phyloP scores from a whole-genome alignment of 208 protist species.

The Trypanosoma melophagium region DNA sequence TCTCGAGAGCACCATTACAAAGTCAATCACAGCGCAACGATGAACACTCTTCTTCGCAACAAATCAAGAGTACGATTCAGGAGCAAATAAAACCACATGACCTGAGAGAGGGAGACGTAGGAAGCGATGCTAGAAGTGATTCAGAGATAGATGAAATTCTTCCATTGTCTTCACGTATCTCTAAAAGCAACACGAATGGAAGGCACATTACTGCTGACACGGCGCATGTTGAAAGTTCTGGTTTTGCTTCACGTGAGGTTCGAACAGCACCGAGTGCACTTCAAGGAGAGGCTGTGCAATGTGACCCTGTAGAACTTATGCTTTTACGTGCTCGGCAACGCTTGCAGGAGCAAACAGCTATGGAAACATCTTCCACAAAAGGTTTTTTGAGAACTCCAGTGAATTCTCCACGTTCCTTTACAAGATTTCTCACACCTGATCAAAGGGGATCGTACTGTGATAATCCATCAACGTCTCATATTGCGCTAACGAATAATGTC shows the following conservation, averaged over 20 bases:
- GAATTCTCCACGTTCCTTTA: background rate
- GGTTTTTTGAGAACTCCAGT: background rate
- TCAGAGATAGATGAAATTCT: background rate
- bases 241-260: background rate
- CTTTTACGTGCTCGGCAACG: constrained; percentile 50
- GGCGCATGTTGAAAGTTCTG: background rate
- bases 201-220: background rate
- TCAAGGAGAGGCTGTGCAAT: background rate
- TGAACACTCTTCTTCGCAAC: no score
- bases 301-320: constrained; percentile 32
- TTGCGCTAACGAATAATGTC: constrained; percentile 9
- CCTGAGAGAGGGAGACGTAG: background rate
- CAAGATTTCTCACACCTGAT: background rate
- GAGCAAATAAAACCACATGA: no score
- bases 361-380: background rate
- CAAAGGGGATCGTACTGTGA: background rate
- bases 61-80: no score
- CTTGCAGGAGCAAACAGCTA: constrained; percentile 33
- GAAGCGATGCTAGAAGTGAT: background rate
- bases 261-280: background rate
- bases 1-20: no score
- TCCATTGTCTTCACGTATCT: background rate
- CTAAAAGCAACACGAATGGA: background rate
- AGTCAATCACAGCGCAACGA: no score
- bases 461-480: background rate